Base-by-base conservation (phyloP, 176 grass and related monocot genomes). In the Rhynchospora breviuscula region DNA sequence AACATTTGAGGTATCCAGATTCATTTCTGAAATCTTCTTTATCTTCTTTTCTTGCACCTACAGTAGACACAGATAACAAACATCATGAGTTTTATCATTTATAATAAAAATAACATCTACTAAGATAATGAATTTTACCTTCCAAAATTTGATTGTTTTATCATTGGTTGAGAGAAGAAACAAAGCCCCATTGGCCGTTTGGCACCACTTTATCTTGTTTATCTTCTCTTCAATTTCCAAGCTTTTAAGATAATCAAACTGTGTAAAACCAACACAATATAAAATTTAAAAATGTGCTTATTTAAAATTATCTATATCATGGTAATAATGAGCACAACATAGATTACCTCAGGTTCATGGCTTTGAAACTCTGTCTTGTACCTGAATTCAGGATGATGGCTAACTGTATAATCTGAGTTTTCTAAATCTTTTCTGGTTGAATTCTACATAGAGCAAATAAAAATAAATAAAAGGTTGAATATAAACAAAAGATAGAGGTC, bases 191-290 rank as follows among this genome's bases (percentile, higher is more conserved):
- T 94, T 94, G 60, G 92, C 54, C 86, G 88, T 74, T 87, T 95
- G 86, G 79, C 92, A 95, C 95, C 95, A 98, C 85, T 84, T 92
- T 88, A 98, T 95, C 85, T 98, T 89, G 81, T 98, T 98, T 79
- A 98, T 98, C 91, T 98, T 98, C 91, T 98, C 95, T 92, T 95
- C 95, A 82, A 98, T 98, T 91, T 98, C 95, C 92, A 95, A 91
- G 64, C 95, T 98, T 86, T 98, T 98, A 65, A 98, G 95, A 79
- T 98, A 98, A 90, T 98, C 95, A 85, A 98, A 98, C 95, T 98
- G 87, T 84, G 81, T 61, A 15, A 83, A 53, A 90, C 82, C 17
- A 51, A 75, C 29, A 81, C 3, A 61, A 87, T 43, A 51, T 89
- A 45, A 91, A 82, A 80, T 74, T 81, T 85, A 6, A 88, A 29